Base-by-base conservation (phyloP, 2,329 filamentous ascomycete species). In the Fusarium tuaranense region DNA sequence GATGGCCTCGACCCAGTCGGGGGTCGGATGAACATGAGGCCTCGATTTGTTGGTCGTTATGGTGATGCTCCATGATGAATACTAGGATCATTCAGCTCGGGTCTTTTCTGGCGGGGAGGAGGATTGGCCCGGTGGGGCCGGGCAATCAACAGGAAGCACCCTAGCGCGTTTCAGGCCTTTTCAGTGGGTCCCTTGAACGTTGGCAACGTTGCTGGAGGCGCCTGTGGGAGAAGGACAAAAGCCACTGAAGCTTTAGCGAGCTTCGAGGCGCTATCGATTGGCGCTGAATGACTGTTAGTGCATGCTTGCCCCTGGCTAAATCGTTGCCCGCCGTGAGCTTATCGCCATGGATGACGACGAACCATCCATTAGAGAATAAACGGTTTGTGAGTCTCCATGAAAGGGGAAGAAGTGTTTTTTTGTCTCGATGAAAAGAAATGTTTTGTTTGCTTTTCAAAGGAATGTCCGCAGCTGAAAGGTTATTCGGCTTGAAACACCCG, bases 401-500 rank as follows among this genome's bases (percentile, higher is more conserved):
- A 48, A n/a, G 22, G 14, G 16, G 48, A 58, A 13, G 55, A 39
- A 18, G 12, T 12, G 27, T 27, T 27, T 12, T 32, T 34, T 57
- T n/a, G 13, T 30, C 5, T 44, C 6, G 3, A 22, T 20, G 38
- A n/a, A 13, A 48, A 48, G 22, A 18, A 16, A 2, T 25, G 13
- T 18, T 36, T 62, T 39, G 9, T 30, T 67, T 75, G 72, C 76
- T 74, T 63, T 30, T 48, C 22, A 39, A 34, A 27, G 46, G 20
- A 48, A 59, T 39, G 27, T 18, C 27, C 34, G 44, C 27, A 57
- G 61, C 48, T 12, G 9, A 16, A 27, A 30, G 41, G 73, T 69
- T 64, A 36, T 64, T 22, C 64, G 65, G 46, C 41, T 76, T 76
- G 74, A 77, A 78, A 78, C 76, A 69, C 65, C 75, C 59, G 65